Percentiles rank a stretch among this genome's conserved stretches.
Conservation (phyloP, 2,329 filamentous ascomycete genomes). For the Dactylellina leptospora region DNA sequence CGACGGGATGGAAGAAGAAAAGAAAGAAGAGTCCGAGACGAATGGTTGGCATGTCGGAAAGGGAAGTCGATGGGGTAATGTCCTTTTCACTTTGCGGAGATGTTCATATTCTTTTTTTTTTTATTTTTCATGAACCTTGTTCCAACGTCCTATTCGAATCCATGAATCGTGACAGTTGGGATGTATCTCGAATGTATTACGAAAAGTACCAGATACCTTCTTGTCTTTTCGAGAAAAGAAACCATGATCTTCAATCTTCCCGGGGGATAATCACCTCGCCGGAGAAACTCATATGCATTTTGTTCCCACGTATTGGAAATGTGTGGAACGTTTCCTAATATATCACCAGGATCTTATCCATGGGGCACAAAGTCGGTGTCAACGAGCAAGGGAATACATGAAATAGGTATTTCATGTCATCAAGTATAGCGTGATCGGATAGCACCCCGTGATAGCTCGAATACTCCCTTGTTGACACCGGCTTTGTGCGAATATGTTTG, state of each 20-base stretch:
- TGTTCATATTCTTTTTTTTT: no score
- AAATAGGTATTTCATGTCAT: no score
- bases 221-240: no score
- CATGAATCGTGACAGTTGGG: not conserved
- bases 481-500: not conserved
- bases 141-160: conserved; percentile 5
- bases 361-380: not conserved
- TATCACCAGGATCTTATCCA: not conserved
- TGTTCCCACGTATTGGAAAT: not conserved
- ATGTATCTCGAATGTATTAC: conserved; percentile 22
- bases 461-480: not conserved
- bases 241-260: not conserved
- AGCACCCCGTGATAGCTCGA: no score
- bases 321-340: not conserved
- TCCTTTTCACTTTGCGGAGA: no score
- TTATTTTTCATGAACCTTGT: not conserved
- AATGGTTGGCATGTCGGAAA: not conserved
- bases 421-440: conserved; percentile 3
- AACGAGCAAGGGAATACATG: no score
- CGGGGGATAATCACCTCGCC: not conserved
- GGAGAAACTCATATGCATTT: no score
- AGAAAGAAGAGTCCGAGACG: not conserved
- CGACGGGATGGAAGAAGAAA: not conserved
- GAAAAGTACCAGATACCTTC: conserved; percentile 36
- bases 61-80: no score